These are phyloP conservation scores for Penicillium thymicola DNA, from an alignment of 2,329 filamentous ascomycete genomes.

Conservation along the genomic window DNA sequence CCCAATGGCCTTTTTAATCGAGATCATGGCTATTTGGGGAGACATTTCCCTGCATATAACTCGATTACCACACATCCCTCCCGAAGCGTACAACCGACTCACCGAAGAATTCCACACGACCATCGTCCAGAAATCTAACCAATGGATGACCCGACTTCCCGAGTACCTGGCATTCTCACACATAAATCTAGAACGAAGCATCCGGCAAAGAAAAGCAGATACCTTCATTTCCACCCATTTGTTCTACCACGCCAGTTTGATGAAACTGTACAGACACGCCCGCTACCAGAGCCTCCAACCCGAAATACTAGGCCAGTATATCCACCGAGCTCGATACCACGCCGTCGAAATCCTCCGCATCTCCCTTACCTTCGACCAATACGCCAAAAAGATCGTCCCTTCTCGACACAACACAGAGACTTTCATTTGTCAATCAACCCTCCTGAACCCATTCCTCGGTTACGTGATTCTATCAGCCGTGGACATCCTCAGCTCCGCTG, in stretches of 20 bases:
- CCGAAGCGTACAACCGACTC: slow-evolving; percentile 42
- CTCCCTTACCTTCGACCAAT: slow-evolving; percentile 24
- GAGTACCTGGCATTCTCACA: slow-evolving; percentile 53
- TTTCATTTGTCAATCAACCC: slow-evolving; percentile 33
- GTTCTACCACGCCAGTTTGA: slow-evolving; percentile 61
- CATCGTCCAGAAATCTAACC: slow-evolving; percentile 52
- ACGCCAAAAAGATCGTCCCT: slow-evolving; percentile 22
- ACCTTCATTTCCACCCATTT: slow-evolving; percentile 64
- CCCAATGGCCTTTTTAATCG: slow-evolving; percentile 59
- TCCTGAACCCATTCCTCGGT: slow-evolving; percentile 61
- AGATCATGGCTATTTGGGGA: slow-evolving; percentile 64
- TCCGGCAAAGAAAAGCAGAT: slow-evolving; percentile 53
- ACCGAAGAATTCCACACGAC: slow-evolving; percentile 54
- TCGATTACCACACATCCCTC: slow-evolving; percentile 47
- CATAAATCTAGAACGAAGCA: slow-evolving; percentile 57
- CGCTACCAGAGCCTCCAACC: slow-evolving; percentile 43
- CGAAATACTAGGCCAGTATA: slow-evolving; percentile 45
- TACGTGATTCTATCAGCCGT: slow-evolving; percentile 61
- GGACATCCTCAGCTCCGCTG: slow-evolving; percentile 63
- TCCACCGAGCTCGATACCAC: slow-evolving; percentile 51
- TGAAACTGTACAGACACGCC: slow-evolving; percentile 64
- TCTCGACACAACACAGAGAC: slow-evolving; percentile 19
- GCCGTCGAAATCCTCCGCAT: slow-evolving; percentile 54
- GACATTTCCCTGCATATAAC: slow-evolving; percentile 61
- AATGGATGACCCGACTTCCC: slow-evolving; percentile 60